These are phyloP conservation scores for Zoysia pacifica DNA, from an alignment of 176 grass and related monocot species.

Conservation along the genomic window DNA sequence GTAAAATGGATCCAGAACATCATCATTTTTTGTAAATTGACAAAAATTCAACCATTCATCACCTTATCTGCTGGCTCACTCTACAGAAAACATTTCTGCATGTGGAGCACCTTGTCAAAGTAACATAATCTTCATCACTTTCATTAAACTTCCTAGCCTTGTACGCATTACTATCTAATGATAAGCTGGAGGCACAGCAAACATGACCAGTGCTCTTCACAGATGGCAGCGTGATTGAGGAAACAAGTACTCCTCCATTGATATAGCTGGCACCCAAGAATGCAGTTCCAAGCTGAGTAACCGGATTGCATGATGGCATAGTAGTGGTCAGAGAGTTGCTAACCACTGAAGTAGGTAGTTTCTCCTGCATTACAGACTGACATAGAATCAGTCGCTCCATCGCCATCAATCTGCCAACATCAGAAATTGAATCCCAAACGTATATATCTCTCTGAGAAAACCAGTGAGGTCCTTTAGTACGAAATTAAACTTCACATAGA, in stretches of 20 bases:
- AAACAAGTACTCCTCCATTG: constrained; percentile 42
- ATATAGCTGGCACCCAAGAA: constrained; percentile 58
- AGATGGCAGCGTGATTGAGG: constrained; percentile 33
- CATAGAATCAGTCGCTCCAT: constrained; percentile 64
- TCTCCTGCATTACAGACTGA: constrained; percentile 50
- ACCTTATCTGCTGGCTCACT: constrained; percentile 85
- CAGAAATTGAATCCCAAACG: not conserved
- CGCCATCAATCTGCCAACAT: constrained; percentile 47
- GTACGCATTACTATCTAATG: constrained; percentile 74
- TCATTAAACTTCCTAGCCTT: not conserved
- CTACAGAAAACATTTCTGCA: constrained; percentile 85
- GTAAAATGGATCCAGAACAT: not conserved
- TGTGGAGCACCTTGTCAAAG: constrained; percentile 84
- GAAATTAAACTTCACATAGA: too few relatives aligned
- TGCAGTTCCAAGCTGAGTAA: constrained; percentile 37
- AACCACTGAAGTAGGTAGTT: constrained; percentile 44
- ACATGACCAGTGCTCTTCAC: constrained; percentile 38
- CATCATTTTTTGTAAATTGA: not conserved
- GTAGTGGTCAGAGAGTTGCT: constrained; percentile 36
- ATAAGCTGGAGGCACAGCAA: constrained; percentile 70
- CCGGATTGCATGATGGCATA: constrained; percentile 20
- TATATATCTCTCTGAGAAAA: not conserved
- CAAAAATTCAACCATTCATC: constrained; percentile 1
- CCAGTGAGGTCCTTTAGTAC: too few relatives aligned
- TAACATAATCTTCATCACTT: too few relatives aligned